Conservation (phyloP, 2,329 filamentous ascomycete species). For the Aspergillus oerlinghausenensis region DNA sequence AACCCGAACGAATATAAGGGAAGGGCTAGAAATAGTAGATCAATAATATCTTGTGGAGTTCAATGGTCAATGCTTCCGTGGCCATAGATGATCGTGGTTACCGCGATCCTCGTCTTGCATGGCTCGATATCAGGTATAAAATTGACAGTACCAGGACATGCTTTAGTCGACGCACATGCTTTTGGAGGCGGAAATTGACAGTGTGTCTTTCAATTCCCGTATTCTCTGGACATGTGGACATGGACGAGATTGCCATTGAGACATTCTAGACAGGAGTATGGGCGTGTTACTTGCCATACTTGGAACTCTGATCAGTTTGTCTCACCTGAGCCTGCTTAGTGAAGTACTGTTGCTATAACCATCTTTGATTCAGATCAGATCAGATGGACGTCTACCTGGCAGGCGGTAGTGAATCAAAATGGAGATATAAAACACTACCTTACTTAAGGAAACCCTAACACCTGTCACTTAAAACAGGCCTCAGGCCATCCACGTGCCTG, state of each 20-base stretch:
- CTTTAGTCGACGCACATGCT: neutral
- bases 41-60: neutral
- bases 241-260: constrained; percentile 6
- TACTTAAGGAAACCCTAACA: neutral
- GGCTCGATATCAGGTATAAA: neutral
- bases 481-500: neutral
- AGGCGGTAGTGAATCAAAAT: too few species aligned
- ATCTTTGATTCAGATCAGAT: neutral
- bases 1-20: neutral
- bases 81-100: neutral
- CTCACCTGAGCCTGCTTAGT: neutral
- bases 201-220: constrained; percentile 4
- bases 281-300: neutral
- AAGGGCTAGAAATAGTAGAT: neutral
- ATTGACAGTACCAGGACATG: neutral
- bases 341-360: neutral
- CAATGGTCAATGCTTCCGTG: neutral
- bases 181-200: neutral
- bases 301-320: neutral
- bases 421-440: too few species aligned
- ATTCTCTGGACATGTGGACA: constrained; percentile 7
- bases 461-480: neutral
- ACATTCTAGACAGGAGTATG: constrained; percentile 8
- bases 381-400: neutral
- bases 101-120: neutral